phyloP scores from a whole-genome alignment of 225 moss, liverwort and hornwort species.

The Lunularia cruciata region DNA sequence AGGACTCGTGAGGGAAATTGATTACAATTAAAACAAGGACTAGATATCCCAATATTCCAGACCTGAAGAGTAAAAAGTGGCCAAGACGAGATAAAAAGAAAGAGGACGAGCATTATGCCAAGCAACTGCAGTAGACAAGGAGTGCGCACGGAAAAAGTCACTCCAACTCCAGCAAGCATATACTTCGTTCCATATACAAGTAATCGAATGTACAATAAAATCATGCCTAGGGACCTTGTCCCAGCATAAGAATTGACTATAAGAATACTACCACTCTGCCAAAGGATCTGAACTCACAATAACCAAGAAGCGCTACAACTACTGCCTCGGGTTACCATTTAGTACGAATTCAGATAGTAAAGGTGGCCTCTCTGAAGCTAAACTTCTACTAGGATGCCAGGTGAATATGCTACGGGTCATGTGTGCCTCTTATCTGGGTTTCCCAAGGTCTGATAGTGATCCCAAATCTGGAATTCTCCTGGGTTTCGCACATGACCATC shows the following conservation, averaged over 20 bases:
- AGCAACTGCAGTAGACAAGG: neutral
- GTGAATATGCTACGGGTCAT: conserved; percentile 22
- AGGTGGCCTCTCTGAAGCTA: conserved; percentile 19
- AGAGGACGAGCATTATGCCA: neutral
- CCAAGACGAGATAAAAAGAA: neutral
- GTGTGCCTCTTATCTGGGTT: conserved; percentile 26
- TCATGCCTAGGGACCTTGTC: conserved; percentile 22
- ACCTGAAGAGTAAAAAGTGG: neutral
- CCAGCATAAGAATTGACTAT: conserved; percentile 38
- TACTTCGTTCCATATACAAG: conserved; percentile 19
- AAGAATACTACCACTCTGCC: conserved; percentile 8
- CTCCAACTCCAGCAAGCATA: neutral
- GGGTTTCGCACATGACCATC: conserved; percentile 15
- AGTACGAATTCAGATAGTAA: neutral
- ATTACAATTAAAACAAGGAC: neutral
- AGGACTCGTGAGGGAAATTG: neutral
- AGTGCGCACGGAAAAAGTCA: neutral
- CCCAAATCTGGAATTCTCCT: conserved; percentile 12
- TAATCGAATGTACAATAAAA: conserved; percentile 32
- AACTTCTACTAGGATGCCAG: conserved; percentile 20
- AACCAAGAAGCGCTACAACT: neutral
- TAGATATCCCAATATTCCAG: neutral
- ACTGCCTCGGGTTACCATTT: neutral
- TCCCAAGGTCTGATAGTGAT: conserved; percentile 6
- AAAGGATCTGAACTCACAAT: conserved; percentile 13